phyloP scores from a whole-genome alignment of 2,329 filamentous ascomycete genomes.

The Huntiella savannae region DNA sequence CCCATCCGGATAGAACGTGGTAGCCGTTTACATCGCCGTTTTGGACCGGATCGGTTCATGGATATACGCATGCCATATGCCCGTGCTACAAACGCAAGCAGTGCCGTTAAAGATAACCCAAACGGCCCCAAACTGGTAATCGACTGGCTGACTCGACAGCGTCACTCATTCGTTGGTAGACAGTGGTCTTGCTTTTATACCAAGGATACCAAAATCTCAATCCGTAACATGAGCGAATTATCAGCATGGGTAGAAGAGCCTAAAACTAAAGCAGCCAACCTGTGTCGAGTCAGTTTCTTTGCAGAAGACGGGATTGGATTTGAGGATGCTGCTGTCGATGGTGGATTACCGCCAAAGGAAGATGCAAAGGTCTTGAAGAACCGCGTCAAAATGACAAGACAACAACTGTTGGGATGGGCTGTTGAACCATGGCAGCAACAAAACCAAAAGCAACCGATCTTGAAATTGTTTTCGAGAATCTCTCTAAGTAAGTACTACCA shows the following conservation, averaged over 20 bases:
- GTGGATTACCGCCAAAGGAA: conserved; percentile 14
- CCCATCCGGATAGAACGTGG: conserved; percentile 29
- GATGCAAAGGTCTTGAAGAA: conserved; percentile 13
- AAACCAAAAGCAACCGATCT: conserved; percentile 27
- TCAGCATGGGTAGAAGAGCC: conserved; percentile 13
- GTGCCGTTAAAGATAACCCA: conserved; percentile 15
- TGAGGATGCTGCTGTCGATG: conserved; percentile 3
- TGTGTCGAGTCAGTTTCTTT: conserved; percentile 33
- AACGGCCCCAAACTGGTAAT: conserved; percentile 15
- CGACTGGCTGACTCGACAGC: conserved; percentile 21
- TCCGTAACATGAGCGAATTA: conserved; percentile 17
- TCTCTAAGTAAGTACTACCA: conserved; percentile 25
- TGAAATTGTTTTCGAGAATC: conserved; percentile 41
- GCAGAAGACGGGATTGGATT: conserved; percentile 31
- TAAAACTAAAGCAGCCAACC: conserved; percentile 17
- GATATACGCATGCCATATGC: conserved; percentile 33
- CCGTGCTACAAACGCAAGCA: conserved; percentile 16
- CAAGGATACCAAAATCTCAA: conserved; percentile 21
- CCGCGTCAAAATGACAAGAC: conserved; percentile 20
- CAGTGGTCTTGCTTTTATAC: conserved; percentile 29
- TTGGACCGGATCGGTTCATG: conserved; percentile 39
- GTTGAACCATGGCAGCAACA: conserved; percentile 22
- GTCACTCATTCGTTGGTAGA: conserved; percentile 27
- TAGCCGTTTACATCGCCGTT: conserved; percentile 33
- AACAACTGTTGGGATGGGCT: conserved; percentile 32